These are phyloP conservation scores for Exserohilum rostratum DNA, from an alignment of 2,329 filamentous ascomycete genomes.

Conservation along the genomic window DNA sequence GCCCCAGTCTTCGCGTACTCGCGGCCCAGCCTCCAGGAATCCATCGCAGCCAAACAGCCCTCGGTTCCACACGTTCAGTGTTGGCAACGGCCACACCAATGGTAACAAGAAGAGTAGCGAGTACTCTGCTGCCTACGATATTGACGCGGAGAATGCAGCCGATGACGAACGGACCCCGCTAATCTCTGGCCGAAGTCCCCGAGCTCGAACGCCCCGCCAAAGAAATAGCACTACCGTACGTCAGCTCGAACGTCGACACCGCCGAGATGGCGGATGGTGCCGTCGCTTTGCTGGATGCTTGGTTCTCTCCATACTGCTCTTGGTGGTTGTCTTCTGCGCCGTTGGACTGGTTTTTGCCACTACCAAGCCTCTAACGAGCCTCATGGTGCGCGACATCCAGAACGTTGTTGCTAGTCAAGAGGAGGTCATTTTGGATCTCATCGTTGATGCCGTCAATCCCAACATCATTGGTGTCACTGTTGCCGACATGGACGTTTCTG, in stretches of 20 bases:
- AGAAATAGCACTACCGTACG: slow-evolving; percentile 65
- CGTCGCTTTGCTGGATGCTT: slow-evolving; percentile 85
- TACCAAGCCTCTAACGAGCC: slow-evolving; percentile 81
- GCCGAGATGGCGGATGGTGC: slow-evolving; percentile 60
- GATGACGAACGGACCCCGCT: slow-evolving; percentile 90
- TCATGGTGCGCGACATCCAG: slow-evolving; percentile 78
- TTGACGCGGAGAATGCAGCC: slow-evolving; percentile 78
- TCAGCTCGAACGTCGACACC: slow-evolving; percentile 73
- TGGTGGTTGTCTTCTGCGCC: slow-evolving; percentile 82
- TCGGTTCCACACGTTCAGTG: slow-evolving; percentile 56
- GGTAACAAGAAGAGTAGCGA: slow-evolving; percentile 64
- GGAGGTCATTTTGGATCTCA: slow-evolving; percentile 91
- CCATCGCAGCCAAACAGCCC: slow-evolving; percentile 74
- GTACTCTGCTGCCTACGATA: slow-evolving; percentile 72
- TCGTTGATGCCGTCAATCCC: slow-evolving; percentile 86
- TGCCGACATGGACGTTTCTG: slow-evolving; percentile 83
- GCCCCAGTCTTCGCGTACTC: slow-evolving; percentile 70
- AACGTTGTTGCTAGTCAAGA: slow-evolving; percentile 94
- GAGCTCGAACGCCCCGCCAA: slow-evolving; percentile 56
- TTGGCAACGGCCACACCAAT: slow-evolving; percentile 38
- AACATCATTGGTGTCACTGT: slow-evolving; percentile 90
- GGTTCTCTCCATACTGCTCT: slow-evolving; percentile 78
- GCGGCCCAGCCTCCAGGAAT: slow-evolving; percentile 64
- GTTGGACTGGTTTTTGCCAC: slow-evolving; percentile 90
- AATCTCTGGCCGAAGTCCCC: slow-evolving; percentile 69